Evolutionary conservation across 495 filamentous ascomycete genomes (phyloP), one percentile per base, ranked within the genome.

Genomic region (Tuber microsphaerosporum): DNA sequence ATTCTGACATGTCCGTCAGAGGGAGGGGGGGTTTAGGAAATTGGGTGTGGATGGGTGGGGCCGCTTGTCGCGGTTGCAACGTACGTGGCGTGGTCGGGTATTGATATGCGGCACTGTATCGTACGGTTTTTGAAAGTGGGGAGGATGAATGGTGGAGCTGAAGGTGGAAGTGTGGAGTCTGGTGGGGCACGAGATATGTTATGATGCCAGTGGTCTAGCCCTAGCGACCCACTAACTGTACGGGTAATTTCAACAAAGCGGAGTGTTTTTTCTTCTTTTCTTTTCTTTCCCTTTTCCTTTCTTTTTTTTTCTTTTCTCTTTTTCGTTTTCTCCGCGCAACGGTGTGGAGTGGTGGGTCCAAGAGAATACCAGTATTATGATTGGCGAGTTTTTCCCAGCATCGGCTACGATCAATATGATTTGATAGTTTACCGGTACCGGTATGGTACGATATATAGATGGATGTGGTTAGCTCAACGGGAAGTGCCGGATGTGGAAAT

Each of bases 321-420:
- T 14, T 31, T 26, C n/a, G 42, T 61, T 68, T 84, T 70, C 48
- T 20, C 22, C 48, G 22, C 48, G 22, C n/a, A 37, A 37, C 34
- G n/a, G 51, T n/a, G 51, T n/a, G 48, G 51, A 61, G 51, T 61
- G 51, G 51, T 61, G 51, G 51, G 51, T 61, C 51, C 22, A n/a
- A 26, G 51, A 14, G 4, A 22, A 26, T 61, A 22, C 51, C 51
- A 12, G 51, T 61, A 14, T 26, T 26, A 61, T 61, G 51, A 61
- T 61, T 61, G 51, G 51, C n/a, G 51, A n/a, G n/a, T 61, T 26
- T 26, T 37, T 61, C 26, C 51, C 12, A 3, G 51, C 51, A 61
- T 14, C 10, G n/a, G 51, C 51, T 61, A 61, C n/a, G 22, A 31
- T 61, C 51, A 26, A 61, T 61, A 9, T 26, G n/a, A 61, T 31